A percentile compares a stretch with the other conserved stretches of the same genome.
These are phyloP conservation scores for Rhodotorula babjevae DNA, from an alignment of 768 basidiomycete species.

Conservation along the genomic window DNA sequence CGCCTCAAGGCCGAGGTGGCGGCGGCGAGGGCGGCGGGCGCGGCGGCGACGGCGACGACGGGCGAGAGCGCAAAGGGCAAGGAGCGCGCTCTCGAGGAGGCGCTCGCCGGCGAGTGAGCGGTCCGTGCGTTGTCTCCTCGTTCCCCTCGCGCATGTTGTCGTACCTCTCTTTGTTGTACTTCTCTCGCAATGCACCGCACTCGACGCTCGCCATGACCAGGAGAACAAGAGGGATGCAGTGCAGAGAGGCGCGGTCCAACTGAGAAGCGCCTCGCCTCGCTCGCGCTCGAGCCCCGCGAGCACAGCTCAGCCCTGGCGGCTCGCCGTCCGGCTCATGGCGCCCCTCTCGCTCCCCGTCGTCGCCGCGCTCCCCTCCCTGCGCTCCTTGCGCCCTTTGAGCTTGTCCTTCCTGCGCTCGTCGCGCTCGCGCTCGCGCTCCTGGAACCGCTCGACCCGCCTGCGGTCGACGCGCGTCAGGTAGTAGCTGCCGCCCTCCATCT, in stretches of 20 bases:
- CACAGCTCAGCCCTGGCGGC: not conserved
- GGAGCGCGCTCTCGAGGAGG: not conserved
- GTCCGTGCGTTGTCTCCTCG: not conserved
- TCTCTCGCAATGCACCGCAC: not conserved
- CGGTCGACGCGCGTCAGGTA: slow-evolving; percentile 18
- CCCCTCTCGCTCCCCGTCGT: not conserved
- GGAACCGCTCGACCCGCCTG: slow-evolving; percentile 8
- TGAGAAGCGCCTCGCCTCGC: too few relatives aligned
- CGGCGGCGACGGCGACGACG: not conserved
- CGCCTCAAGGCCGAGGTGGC: not conserved
- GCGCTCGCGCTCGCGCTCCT: slow-evolving; percentile 3
- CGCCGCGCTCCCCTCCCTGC: slow-evolving; percentile 1
- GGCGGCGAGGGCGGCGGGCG: not conserved
- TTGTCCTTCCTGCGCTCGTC: not conserved
- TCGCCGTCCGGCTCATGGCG: not conserved
- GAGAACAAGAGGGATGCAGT: too few relatives aligned
- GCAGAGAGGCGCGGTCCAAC: too few relatives aligned
- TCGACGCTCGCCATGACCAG: too few relatives aligned
- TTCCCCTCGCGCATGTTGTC: not conserved
- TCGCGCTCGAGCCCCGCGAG: too few relatives aligned
- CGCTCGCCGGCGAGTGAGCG: not conserved
- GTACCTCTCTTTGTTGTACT: not conserved
- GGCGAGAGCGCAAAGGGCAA: not conserved
- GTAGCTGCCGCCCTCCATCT: slow-evolving; percentile 34
- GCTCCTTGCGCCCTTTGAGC: slow-evolving; percentile 1